Evolutionary conservation across 108 stramenopile genomes (phyloP).

Genomic region (Cyclotella choctawhatcheeana): DNA sequence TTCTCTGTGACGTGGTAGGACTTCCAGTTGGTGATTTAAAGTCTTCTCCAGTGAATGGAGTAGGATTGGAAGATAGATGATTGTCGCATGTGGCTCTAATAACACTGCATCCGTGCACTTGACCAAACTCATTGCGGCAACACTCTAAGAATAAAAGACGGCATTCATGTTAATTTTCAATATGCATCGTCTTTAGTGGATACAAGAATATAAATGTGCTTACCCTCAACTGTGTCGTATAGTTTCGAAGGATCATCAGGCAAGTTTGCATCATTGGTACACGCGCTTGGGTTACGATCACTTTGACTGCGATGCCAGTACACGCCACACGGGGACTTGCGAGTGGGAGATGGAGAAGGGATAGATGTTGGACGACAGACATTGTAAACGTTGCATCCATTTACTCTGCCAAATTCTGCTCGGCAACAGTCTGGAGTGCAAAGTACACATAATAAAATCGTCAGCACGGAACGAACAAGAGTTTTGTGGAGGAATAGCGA

Average conservation of each 20-base stretch:
- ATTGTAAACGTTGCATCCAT: constrained; percentile 15
- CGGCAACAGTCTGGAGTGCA: constrained; percentile 1
- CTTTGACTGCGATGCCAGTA: constrained; percentile 11
- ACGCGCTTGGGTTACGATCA: background rate
- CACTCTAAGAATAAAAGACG: constrained; percentile 5
- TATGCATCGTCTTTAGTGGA: background rate
- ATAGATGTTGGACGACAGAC: constrained; percentile 3
- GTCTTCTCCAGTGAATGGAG: background rate
- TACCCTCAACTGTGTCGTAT: constrained; percentile 10
- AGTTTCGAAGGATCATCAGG: constrained; percentile 3
- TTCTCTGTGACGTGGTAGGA: background rate
- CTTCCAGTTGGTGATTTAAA: background rate
- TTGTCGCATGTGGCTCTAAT: background rate
- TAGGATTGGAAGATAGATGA: background rate
- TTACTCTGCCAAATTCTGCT: constrained; percentile 10
- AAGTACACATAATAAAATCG: background rate
- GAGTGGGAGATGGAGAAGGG: background rate
- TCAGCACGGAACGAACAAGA: background rate
- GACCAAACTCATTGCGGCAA: constrained; percentile 4
- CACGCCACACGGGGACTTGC: background rate
- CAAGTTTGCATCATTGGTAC: constrained; percentile 8
- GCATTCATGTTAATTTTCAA: background rate
- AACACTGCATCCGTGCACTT: constrained; percentile 5
- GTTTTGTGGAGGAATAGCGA: background rate
- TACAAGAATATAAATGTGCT: background rate